Base-by-base conservation (phyloP, 73 alveolate genomes). In the Effrenium voratum region DNA sequence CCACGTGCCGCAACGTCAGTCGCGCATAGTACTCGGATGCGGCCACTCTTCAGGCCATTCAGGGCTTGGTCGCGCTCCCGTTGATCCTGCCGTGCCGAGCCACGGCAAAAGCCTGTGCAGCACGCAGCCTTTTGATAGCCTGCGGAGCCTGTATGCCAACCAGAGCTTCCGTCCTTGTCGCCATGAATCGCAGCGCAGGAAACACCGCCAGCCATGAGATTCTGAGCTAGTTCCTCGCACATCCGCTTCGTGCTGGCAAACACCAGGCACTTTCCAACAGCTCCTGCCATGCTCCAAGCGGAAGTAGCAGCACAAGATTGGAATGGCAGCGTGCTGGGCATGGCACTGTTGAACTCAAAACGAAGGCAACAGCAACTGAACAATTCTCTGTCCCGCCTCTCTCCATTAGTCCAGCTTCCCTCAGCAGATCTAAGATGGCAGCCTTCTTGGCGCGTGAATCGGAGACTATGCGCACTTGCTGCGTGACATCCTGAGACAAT, bases 1-100 rank as follows among this genome's bases (percentile, higher is more conserved):
- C 99, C 99, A 86, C 99, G 99, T 59, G 99, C 99, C 1, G 99
- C 99, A 6, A 99, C 99, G 98, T 99, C 99, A 0, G 99, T 99
- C 8, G 99, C 99, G 30, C 99, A 99, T 72, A 99, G 98, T 81
- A 99, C 99, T 75, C 99, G 98, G 55, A 99, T 91, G 68, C 95
- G 99, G 8, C 99, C 99, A 40, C 76, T 94, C 93, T 98, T 93
- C 93, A 99, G 99, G 60, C 99, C 99, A 73, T 99, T 98, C 75
- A 99, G 68, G 49, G 99, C 98, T 49, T 93, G 84, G 19, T 99
- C 99, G 79, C 99, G 99, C 73, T 99, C 99, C 59, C 87, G 66
- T 77, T 99, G 99, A 52, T 90, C 97, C 97, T 90, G 76, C n/a
- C n/a, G n/a, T 26, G 6, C 68, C 26, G 63, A 19, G 24, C 46